Base-by-base conservation (phyloP, 2,329 filamentous ascomycete genomes). In the Penicillium janthinellum region DNA sequence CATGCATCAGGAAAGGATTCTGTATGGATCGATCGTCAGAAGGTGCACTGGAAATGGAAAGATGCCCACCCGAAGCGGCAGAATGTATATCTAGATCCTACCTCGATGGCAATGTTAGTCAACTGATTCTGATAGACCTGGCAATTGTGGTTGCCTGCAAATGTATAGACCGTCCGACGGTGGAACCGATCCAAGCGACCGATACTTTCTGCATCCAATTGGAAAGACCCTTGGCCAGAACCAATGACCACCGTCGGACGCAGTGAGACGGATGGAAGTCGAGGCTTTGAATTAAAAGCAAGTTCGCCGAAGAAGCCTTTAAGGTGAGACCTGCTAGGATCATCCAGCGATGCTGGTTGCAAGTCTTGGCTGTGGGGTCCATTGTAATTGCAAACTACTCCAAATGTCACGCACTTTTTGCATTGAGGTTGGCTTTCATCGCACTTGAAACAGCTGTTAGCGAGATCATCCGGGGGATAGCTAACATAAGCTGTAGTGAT, bases 1-100 rank as follows among this genome's bases (percentile, higher is more conserved):
- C 74, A 67, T 87, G 84, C 73, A 85, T 79, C 5, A 87, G 74
- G 56, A 83, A 86, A 0, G 81, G 77, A 51, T 84, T 73, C 81
- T 82, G 35, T 76, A 71, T 31, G 76, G n/a, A n/a, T 2, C 8
- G 2, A 28, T n/a, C 3, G 22, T 47, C 28, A 49, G 31, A 3
- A 49, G 34, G 0, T 12, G 47, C 10, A 22, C n/a, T 17, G 10
- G 20, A 5, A 17, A 20, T 34, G 12, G 5, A 4, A 20, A 35
- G 12, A 35, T 15, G 20, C 20, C n/a, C n/a, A 7, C 10, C 1
- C 15, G 4, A 71, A 6, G 74, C 64, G 20, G 75, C 67, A 57
- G 79, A 80, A 15, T 15, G 2, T 3, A 15, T 5, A 11, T 20
- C 2, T 11, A 59, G 41, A 60, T 56, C 52, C 45, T 54, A 64